Conservation (phyloP, 495 filamentous ascomycete genomes). For the Penicillium antarcticum region DNA sequence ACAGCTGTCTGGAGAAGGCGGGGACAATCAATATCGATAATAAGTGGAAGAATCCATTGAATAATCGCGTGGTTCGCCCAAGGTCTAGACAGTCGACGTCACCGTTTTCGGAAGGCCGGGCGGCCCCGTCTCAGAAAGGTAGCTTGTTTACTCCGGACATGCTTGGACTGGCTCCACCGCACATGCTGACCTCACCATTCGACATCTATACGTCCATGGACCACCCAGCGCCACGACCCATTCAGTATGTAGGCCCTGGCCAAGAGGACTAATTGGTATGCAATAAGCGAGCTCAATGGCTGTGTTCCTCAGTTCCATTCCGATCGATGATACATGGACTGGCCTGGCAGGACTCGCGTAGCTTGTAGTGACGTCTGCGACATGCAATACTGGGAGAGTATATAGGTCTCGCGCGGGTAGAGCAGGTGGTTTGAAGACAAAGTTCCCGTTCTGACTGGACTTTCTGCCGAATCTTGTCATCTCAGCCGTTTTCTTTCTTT, state of each 20-base stretch:
- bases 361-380: conserved; percentile 19
- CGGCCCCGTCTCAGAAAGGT: background rate
- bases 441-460: background rate
- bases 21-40: background rate
- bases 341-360: no score
- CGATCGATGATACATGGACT: conserved; percentile 19
- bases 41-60: conserved; percentile 3
- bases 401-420: background rate
- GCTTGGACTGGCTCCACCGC: background rate
- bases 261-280: background rate
- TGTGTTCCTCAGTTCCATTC: background rate
- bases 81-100: conserved; percentile 3
- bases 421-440: no score
- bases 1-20: background rate
- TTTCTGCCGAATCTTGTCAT: background rate
- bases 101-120: conserved; percentile 9
- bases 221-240: no score
- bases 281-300: background rate
- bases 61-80: background rate
- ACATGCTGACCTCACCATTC: conserved; percentile 17
- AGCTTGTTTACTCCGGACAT: background rate
- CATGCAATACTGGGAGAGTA: background rate
- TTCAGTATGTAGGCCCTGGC: no score
- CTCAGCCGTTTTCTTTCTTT: background rate
- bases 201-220: background rate